Base-by-base conservation (phyloP, 2,329 filamentous ascomycete genomes). In the Penicillium digitatum region DNA sequence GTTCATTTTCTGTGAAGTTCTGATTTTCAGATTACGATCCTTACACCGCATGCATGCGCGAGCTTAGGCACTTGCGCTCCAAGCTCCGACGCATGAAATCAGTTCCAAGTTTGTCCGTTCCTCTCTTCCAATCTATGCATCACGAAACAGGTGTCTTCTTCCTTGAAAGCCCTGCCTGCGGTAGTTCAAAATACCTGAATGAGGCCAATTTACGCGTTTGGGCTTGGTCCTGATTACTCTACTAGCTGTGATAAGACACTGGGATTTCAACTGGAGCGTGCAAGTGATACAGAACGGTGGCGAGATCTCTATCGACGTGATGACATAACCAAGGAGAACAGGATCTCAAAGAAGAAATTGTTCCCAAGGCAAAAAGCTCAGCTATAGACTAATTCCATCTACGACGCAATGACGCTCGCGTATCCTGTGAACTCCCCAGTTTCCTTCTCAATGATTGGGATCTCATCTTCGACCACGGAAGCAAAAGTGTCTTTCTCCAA, bases 401-500 rank as follows among this genome's bases (percentile, higher is more conserved):
- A 52, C 27, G 50, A 52, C 3, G 43, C 50, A 47, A 52, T 43
- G 2, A 48, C 50, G 10, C 50, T 27, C 3, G 42, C 31, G 32
- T 54, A 54, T 14, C 46, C 52, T 39, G 24, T 37, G 12, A 54
- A 44, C 38, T 54, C 52, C 16, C 24, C 39, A 27, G 34, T 48
- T 5, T 57, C 55, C n/a, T 44, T 31, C 32, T 47, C 24, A 22
- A 57, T 55, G 3, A 51, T 31, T 9, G 46, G 47, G 35, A 55
- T 51, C 18, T 55, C 52, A 35, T 51, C 47, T 27, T 55, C 55
- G 6, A 12, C 42, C 37, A 57, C 18, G 3, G 52, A 55, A 1
- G 40, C 24, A 20, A 57, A 31, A 1, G 52, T 48, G 4, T 35
- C 39, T 20, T 51, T 57, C 37, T 55, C 47, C 55, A 37, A 18